Evolutionary conservation across 352 stramenopile species (phyloP), one percentile per base, ranked within the genome.

Genomic region (Phytopythium cucurbitacearum): DNA sequence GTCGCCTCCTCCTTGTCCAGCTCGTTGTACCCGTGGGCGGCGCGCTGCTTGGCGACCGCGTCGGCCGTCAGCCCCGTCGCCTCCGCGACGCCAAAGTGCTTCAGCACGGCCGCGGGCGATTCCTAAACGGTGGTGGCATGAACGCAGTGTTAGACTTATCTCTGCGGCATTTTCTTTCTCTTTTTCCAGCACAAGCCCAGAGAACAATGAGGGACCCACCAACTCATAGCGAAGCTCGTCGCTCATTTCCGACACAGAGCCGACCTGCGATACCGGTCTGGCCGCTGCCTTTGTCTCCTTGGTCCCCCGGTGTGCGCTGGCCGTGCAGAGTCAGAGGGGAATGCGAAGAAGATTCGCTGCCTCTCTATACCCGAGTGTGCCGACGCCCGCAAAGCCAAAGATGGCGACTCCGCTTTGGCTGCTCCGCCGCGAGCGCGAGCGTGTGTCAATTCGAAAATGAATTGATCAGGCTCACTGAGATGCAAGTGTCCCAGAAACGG

Each of bases 1-100:
- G 84, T 96, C 41, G 67, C 71, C 41, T 95, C 83, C 62, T 97
- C 87, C 67, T 97, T 95, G 53, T 88, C 86, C 43, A 97, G 69
- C 59, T 96, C 90, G 50, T 97, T 97, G 56, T 64, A 94, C 53
- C 90, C 90, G 54, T 85, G 72, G 36, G 56, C 36, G 3, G 69
- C 66, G 51, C 77, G 84, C 40, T 72, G 71, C 58, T 80, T 76
- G 43, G 74, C 67, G 35, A 92, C 80, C 7, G 82, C 70, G 7
- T 59, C 68, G 15, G 71, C 51, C 49, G 59, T 83, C 50, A 93
- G 59, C 0, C 83, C 83, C 21, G 60, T 49, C 13, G 73, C 61
- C 58, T 92, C 81, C n/a, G 43, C 75, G 42, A 94, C 81, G 28
- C 67, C 60, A 47, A 92, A 85, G 65, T 91, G 85, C 64, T 78